A percentile compares a stretch with the other conserved stretches of the same genome.
Evolutionary conservation across 192 early-diverging fungal species (phyloP).

Genomic region (Allomyces javanicus): DNA sequence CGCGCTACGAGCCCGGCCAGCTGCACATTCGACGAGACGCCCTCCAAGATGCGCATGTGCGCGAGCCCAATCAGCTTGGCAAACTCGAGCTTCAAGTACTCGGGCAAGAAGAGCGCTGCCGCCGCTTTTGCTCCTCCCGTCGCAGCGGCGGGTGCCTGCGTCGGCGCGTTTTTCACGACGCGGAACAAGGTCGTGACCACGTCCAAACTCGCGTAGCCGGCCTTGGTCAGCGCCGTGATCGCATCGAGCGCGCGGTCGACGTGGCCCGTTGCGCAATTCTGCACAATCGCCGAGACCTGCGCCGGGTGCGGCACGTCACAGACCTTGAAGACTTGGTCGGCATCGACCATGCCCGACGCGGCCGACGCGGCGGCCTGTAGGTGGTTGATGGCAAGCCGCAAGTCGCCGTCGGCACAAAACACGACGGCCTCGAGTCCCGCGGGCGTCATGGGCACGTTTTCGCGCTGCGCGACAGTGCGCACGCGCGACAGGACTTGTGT

Average conservation of each 20-base stretch:
- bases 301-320: conserved; percentile 94
- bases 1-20: conserved; percentile 61
- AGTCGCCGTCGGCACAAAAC: conserved; percentile 92
- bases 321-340: conserved; percentile 87
- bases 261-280: conserved; percentile 40
- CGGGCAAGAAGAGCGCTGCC: conserved; percentile 39
- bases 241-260: conserved; percentile 49
- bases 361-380: conserved; percentile 64
- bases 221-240: conserved; percentile 50
- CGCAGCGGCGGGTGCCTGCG: neutral
- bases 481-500: conserved; percentile 61
- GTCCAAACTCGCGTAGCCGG: conserved; percentile 76
- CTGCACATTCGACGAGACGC: conserved; percentile 65
- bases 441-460: conserved; percentile 66
- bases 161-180: conserved; percentile 46
- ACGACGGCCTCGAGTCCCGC: conserved; percentile 84
- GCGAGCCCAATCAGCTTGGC: conserved; percentile 81
- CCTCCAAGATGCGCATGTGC: conserved; percentile 83
- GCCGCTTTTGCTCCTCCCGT: neutral
- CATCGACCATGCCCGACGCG: conserved; percentile 66
- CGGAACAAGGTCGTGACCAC: conserved; percentile 81
- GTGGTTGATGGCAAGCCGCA: conserved; percentile 96
- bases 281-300: conserved; percentile 50
- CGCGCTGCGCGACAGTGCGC: conserved; percentile 58
- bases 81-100: conserved; percentile 65